Evolutionary conservation across 2,329 filamentous ascomycete species (phyloP).

Genomic region (Colletotrichum costaricense): DNA sequence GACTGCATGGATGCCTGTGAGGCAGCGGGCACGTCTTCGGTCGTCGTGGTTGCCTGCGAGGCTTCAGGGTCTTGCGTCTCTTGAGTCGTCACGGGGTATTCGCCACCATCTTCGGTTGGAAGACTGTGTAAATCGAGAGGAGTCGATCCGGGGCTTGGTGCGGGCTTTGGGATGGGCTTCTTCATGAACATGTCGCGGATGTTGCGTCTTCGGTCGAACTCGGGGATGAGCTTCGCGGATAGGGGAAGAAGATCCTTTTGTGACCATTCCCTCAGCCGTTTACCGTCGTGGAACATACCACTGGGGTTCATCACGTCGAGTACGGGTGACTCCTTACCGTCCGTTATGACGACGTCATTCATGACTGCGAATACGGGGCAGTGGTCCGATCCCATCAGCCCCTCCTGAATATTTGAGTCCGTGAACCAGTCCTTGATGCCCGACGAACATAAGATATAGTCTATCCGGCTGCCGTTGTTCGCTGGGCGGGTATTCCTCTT

Average conservation of each 20-base stretch:
- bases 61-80: neutral
- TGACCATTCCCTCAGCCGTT: conserved; percentile 74
- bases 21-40: neutral
- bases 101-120: neutral
- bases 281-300: conserved; percentile 76
- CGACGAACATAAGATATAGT: conserved; percentile 88
- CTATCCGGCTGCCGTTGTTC: conserved; percentile 92
- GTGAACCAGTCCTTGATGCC: conserved; percentile 84
- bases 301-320: conserved; percentile 82
- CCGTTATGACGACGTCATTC: conserved; percentile 68
- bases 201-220: conserved; percentile 85
- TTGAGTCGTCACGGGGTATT: neutral
- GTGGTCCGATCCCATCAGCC: conserved; percentile 94
- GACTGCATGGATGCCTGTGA: conserved; percentile 14
- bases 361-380: conserved; percentile 89
- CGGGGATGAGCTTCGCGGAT: conserved; percentile 86
- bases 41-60: neutral
- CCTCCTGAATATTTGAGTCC: conserved; percentile 89
- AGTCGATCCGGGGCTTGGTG: conserved; percentile 26
- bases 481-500: conserved; percentile 95
- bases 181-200: conserved; percentile 94
- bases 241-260: conserved; percentile 75
- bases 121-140: neutral
- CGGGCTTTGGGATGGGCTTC: conserved; percentile 52
- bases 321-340: conserved; percentile 63